These are phyloP conservation scores for Populus hybrid DNA, from an alignment of 441 rosid genomes.

Conservation along the genomic window DNA sequence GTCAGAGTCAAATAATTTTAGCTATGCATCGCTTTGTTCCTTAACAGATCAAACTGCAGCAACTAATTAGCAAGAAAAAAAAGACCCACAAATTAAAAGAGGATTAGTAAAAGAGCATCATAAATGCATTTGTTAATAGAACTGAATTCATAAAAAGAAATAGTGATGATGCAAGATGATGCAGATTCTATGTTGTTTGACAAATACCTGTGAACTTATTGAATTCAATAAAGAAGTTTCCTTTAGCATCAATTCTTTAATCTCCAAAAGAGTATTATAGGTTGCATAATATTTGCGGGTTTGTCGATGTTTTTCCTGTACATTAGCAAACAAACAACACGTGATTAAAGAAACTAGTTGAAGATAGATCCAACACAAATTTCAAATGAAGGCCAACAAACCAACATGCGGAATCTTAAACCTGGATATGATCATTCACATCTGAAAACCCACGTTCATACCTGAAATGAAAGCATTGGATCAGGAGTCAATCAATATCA, in stretches of 20 bases:
- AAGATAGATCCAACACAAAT: neutral
- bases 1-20: neutral
- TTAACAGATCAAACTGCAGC: too few species aligned
- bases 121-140: neutral
- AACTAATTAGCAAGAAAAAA: neutral
- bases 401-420: constrained; percentile 16
- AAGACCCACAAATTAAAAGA: neutral
- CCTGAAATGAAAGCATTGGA: constrained; percentile 39
- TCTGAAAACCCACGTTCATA: constrained; percentile 73
- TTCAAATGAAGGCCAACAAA: constrained; percentile 3
- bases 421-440: constrained; percentile 74
- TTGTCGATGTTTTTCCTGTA: constrained; percentile 72
- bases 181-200: constrained; percentile 10
- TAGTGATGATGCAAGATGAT: neutral
- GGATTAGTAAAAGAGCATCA: neutral
- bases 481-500: neutral
- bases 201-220: constrained; percentile 65
- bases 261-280: constrained; percentile 74
- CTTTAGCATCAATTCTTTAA: constrained; percentile 82
- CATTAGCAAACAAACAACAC: constrained; percentile 20
- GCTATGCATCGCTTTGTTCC: neutral
- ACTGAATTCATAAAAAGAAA: neutral
- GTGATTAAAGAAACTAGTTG: neutral
- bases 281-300: constrained; percentile 78
- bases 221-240: constrained; percentile 76